These are phyloP conservation scores for Boechera divaricarpa DNA, from an alignment of 345 rosid species.

Conservation along the genomic window DNA sequence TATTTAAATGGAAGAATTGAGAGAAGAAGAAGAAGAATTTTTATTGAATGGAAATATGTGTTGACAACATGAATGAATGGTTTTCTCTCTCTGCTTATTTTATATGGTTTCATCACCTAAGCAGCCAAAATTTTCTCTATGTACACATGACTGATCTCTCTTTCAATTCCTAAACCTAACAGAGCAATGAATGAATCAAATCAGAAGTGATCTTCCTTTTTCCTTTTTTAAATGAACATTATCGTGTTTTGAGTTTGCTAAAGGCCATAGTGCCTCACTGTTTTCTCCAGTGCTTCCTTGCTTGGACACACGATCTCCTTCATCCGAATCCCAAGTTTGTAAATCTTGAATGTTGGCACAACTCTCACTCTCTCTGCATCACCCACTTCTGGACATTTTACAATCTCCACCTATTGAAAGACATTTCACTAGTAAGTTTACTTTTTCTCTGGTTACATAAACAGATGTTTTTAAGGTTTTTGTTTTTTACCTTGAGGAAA, in stretches of 20 bases:
- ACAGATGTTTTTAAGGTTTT: not conserved
- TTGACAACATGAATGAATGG: constrained; percentile 19
- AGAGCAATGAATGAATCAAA: constrained; percentile 38
- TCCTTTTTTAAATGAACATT: constrained; percentile 18
- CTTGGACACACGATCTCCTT: constrained; percentile 96
- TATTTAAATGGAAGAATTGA: not conserved
- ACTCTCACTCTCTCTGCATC: constrained; percentile 81
- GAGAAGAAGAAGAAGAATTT: constrained; percentile 4
- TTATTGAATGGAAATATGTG: constrained; percentile 32
- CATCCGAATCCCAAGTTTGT: constrained; percentile 76
- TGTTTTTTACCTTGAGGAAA: constrained; percentile 73
- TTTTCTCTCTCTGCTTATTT: constrained; percentile 22
- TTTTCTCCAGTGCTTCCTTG: constrained; percentile 81
- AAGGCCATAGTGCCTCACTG: constrained; percentile 92
- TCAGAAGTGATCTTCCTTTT: constrained; percentile 20
- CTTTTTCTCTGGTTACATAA: not conserved
- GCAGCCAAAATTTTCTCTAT: constrained; percentile 37
- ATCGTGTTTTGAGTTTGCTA: constrained; percentile 52
- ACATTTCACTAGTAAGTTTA: constrained; percentile 22
- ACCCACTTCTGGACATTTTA: constrained; percentile 58
- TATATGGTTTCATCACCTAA: constrained; percentile 31
- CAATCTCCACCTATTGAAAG: constrained; percentile 70
- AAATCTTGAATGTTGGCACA: constrained; percentile 96
- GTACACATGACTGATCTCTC: constrained; percentile 30
- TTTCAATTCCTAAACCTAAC: constrained; percentile 25